A percentile compares a stretch with the other conserved stretches of the same genome.
Evolutionary conservation across 2,329 filamentous ascomycete genomes (phyloP).

Genomic region (Fusarium sambucinum): DNA sequence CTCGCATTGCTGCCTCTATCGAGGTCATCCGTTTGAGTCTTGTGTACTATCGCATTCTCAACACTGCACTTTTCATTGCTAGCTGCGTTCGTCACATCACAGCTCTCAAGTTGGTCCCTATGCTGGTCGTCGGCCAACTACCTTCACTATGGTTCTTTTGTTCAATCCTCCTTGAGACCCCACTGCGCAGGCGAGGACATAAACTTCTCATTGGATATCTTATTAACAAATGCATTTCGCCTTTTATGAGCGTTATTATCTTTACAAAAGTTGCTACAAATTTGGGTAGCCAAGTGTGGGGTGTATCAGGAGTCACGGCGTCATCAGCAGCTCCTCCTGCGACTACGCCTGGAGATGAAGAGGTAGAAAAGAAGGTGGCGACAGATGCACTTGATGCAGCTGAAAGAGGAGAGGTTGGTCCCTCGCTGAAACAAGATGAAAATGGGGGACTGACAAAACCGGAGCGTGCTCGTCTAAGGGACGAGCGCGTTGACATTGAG

Average conservation of each 20-base stretch:
- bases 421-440: neutral
- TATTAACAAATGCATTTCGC: slow-evolving; percentile 41
- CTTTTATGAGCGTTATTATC: slow-evolving; percentile 41
- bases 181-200: slow-evolving; percentile 31
- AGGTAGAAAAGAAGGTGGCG: neutral
- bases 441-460: neutral
- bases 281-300: slow-evolving; percentile 40
- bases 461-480: slow-evolving; percentile 1
- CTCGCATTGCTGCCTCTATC: slow-evolving; percentile 48
- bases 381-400: slow-evolving; percentile 21
- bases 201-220: slow-evolving; percentile 35
- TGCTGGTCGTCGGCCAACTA: slow-evolving; percentile 34
- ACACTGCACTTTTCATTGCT: slow-evolving; percentile 49
- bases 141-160: slow-evolving; percentile 39
- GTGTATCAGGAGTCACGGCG: slow-evolving; percentile 42
- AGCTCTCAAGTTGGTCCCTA: slow-evolving; percentile 35
- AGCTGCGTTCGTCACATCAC: slow-evolving; percentile 12
- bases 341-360: neutral
- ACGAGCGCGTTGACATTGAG: slow-evolving; percentile 19
- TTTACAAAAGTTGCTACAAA: slow-evolving; percentile 45
- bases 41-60: slow-evolving; percentile 53
- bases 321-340: slow-evolving; percentile 25
- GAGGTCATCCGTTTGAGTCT: slow-evolving; percentile 51
- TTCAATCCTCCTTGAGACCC: slow-evolving; percentile 34
- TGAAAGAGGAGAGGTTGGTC: slow-evolving; percentile 18